Evolutionary conservation across 2,329 filamentous ascomycete genomes (phyloP).

Genomic region (Nigrospora oryzae): DNA sequence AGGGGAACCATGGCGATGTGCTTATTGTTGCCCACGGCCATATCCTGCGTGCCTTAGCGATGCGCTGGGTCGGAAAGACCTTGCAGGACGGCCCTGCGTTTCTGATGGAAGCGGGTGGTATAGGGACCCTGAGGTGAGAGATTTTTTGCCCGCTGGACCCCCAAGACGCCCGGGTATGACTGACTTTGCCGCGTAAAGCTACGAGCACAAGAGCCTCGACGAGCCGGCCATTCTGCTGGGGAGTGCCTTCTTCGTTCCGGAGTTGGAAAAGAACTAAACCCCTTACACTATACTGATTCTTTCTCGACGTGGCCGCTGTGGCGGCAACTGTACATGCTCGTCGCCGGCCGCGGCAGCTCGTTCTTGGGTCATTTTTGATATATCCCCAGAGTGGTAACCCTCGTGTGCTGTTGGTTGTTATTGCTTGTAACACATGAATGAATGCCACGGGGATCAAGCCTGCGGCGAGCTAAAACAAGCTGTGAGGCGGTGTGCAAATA

Average conservation of each 20-base stretch:
- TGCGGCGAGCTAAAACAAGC: too few species aligned
- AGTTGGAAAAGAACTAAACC: not conserved
- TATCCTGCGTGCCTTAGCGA: slow-evolving; percentile 79
- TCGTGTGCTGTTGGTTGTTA: too few species aligned
- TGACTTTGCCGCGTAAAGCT: slow-evolving; percentile 35
- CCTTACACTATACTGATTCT: too few species aligned
- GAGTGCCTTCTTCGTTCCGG: slow-evolving; percentile 52
- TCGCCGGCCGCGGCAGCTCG: too few species aligned
- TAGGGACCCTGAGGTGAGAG: slow-evolving; percentile 65
- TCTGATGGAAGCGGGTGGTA: slow-evolving; percentile 80
- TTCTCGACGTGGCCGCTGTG: too few species aligned
- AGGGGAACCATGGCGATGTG: slow-evolving; percentile 51
- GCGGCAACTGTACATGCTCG: too few species aligned
- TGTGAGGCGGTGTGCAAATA: too few species aligned
- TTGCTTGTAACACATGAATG: too few species aligned
- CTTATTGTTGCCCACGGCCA: slow-evolving; percentile 84
- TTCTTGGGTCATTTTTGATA: too few species aligned
- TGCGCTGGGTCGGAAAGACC: slow-evolving; percentile 71
- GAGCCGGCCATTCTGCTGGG: slow-evolving; percentile 76
- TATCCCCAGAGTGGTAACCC: too few species aligned
- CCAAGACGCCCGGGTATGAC: slow-evolving; percentile 4
- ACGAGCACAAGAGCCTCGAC: slow-evolving; percentile 69
- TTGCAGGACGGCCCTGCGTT: slow-evolving; percentile 70
- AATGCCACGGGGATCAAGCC: too few species aligned
- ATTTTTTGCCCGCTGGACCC: not conserved